phyloP scores from a whole-genome alignment of 768 basidiomycete genomes.

The Phlebiopsis gigantea region DNA sequence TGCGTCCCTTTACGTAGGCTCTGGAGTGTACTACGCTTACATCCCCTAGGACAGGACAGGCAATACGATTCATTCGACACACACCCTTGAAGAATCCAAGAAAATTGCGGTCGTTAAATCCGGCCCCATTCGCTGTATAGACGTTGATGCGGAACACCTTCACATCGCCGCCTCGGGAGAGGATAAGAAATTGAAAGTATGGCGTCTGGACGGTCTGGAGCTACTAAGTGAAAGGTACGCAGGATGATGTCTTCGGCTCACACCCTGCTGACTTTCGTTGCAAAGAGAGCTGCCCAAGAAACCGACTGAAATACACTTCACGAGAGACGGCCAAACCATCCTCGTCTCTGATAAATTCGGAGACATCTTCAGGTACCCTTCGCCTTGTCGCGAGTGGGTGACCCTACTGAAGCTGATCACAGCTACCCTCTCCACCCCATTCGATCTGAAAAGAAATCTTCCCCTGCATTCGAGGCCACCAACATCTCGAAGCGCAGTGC shows the following conservation, averaged over 20 bases:
- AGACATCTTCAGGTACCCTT: slow-evolving; percentile 72
- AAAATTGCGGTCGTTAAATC: slow-evolving; percentile 34
- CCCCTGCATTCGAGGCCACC: slow-evolving; percentile 18
- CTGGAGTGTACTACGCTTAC: slow-evolving; percentile 12
- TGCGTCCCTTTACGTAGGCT: slow-evolving; percentile 27
- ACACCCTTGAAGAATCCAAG: slow-evolving; percentile 26
- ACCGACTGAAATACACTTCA: slow-evolving; percentile 65
- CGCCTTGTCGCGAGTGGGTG: background rate
- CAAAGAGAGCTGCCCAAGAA: slow-evolving; percentile 79
- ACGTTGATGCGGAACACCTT: slow-evolving; percentile 36
- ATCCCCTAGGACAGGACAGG: slow-evolving; percentile 42
- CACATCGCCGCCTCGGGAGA: slow-evolving; percentile 66
- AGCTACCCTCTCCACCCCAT: slow-evolving; percentile 59
- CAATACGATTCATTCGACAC: slow-evolving; percentile 40
- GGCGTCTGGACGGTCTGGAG: slow-evolving; percentile 53
- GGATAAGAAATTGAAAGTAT: slow-evolving; percentile 78
- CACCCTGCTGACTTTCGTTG: background rate
- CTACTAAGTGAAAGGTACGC: slow-evolving; percentile 60
- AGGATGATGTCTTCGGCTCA: background rate
- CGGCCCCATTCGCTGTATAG: slow-evolving; percentile 57
- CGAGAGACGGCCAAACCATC: slow-evolving; percentile 55
- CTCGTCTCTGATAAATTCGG: slow-evolving; percentile 93
- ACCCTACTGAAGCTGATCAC: slow-evolving; percentile 1
- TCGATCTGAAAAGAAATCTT: slow-evolving; percentile 2
- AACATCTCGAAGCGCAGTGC: slow-evolving; percentile 29